phyloP scores from a whole-genome alignment of 164 flowering plant genomes.

The Annona cherimola region DNA sequence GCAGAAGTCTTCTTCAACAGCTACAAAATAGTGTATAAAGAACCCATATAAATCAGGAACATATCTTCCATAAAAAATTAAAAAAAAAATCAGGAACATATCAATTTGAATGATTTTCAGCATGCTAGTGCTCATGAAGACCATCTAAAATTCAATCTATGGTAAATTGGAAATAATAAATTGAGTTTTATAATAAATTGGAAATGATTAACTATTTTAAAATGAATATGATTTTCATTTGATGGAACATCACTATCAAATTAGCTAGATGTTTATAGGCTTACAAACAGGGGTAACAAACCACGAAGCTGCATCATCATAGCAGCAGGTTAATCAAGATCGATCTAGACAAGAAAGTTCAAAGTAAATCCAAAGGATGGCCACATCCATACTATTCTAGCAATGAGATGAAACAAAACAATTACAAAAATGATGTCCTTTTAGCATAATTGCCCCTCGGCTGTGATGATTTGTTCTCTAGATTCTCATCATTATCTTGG shows the following conservation, averaged over 20 bases:
- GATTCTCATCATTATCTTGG: no score
- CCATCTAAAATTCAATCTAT: no score
- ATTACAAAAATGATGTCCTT: neutral
- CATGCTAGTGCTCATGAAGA: neutral
- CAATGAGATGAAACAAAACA: neutral
- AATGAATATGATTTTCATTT: neutral
- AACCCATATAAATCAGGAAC: constrained; percentile 15
- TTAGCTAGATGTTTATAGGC: neutral
- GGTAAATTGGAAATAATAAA: no score
- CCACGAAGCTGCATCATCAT: neutral
- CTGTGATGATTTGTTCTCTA: neutral
- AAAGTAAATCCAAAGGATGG: no score
- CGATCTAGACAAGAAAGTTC: neutral
- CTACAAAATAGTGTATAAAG: constrained; percentile 50
- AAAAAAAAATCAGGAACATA: no score
- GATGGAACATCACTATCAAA: neutral
- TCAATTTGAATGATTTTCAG: neutral
- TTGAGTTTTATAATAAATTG: no score
- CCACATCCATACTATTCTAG: neutral
- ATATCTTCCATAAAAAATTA: no score
- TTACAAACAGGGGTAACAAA: neutral
- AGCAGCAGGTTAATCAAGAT: neutral
- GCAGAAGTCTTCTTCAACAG: constrained; percentile 78
- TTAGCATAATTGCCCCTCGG: neutral
- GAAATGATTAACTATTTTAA: no score